These are phyloP conservation scores for Beauveria sp. DNA, from an alignment of 2,329 filamentous ascomycete genomes.

Conservation along the genomic window DNA sequence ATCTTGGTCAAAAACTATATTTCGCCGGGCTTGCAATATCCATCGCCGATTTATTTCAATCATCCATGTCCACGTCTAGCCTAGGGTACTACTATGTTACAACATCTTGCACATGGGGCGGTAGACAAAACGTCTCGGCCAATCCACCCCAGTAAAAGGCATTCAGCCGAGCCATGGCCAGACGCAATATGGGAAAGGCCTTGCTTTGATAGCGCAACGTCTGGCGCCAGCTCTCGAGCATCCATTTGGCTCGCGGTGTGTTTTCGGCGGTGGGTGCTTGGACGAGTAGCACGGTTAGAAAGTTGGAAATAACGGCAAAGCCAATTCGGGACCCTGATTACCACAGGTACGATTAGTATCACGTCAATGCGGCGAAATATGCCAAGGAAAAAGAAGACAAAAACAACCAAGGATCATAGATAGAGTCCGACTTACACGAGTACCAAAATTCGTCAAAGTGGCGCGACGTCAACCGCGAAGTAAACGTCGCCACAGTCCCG, in stretches of 20 bases:
- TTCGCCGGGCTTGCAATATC: not conserved
- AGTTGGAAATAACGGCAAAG: conserved; percentile 15
- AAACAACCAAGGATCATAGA: not conserved
- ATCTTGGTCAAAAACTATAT: not conserved
- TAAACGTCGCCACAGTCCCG: conserved; percentile 11
- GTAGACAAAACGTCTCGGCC: conserved; percentile 13
- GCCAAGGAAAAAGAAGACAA: too few relatives aligned
- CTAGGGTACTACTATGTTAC: not conserved
- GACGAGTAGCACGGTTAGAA: conserved; percentile 14
- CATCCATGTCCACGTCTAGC: not conserved
- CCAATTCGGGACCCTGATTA: conserved; percentile 11
- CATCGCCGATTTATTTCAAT: not conserved
- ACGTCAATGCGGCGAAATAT: not conserved
- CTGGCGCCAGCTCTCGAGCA: conserved; percentile 14
- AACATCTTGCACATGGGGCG: conserved; percentile 12
- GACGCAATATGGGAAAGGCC: conserved; percentile 10
- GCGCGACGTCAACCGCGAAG: conserved; percentile 11
- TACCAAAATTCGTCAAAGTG: conserved; percentile 15
- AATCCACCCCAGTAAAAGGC: conserved; percentile 12
- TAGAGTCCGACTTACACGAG: conserved; percentile 9
- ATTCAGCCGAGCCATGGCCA: conserved; percentile 13
- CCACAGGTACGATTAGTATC: not conserved
- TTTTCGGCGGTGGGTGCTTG: conserved; percentile 14
- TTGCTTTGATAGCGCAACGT: conserved; percentile 12
- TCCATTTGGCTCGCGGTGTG: conserved; percentile 11